Evolutionary conservation across 202 grass and related monocot genomes (phyloP).

Genomic region (Zizania palustris): DNA sequence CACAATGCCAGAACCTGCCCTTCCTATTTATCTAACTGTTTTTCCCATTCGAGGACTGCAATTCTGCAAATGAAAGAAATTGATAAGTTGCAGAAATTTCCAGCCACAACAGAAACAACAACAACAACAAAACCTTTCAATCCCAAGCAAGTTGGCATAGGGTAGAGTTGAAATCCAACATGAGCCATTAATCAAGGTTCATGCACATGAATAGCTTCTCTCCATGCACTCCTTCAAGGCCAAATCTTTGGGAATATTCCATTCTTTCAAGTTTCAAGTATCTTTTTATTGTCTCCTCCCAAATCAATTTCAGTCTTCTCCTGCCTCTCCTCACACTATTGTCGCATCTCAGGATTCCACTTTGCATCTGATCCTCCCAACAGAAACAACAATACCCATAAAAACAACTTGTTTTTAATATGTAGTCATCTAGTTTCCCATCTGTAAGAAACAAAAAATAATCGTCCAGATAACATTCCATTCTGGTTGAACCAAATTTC

Average conservation of each 20-base stretch:
- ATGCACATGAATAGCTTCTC: too few species aligned
- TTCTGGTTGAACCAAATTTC: neutral
- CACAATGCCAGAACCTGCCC: neutral
- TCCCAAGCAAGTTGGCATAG: too few species aligned
- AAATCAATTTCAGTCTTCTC: too few species aligned
- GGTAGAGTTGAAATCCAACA: too few species aligned
- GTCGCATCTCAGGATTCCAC: too few species aligned
- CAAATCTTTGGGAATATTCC: too few species aligned
- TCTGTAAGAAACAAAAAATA: neutral
- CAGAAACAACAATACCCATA: neutral
- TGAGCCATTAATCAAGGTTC: too few species aligned
- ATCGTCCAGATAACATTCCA: neutral
- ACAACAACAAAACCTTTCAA: too few species aligned
- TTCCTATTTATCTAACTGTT: neutral
- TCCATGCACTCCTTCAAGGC: too few species aligned
- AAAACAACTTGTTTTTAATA: slow-evolving; percentile 13
- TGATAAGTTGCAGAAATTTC: slow-evolving; percentile 19
- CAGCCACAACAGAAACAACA: too few species aligned
- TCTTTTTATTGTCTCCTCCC: too few species aligned
- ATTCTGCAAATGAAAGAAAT: neutral
- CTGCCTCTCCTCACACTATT: neutral
- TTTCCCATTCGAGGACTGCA: slow-evolving; percentile 10
- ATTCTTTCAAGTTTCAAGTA: too few species aligned
- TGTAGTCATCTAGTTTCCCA: neutral
- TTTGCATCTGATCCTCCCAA: neutral